Evolutionary conservation across 331 rosid species (phyloP), one percentile per base, ranked within the genome.

Genomic region (Malus hybrid): DNA sequence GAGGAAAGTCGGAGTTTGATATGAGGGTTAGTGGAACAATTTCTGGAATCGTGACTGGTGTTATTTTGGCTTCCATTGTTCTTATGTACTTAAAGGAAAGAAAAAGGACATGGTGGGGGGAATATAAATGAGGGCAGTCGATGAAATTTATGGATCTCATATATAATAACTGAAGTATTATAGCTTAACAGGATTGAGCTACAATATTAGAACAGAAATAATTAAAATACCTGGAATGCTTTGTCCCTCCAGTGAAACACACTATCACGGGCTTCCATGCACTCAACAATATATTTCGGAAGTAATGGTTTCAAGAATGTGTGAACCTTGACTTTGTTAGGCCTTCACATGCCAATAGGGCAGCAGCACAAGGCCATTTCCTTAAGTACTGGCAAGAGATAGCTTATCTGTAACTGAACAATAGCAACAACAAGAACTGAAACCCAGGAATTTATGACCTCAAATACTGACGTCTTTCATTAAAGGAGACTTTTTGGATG

Each of bases 261-360:
- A 72, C 94, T 89, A 8, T 90, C 94, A 7, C 94, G 85, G 65
- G 78, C 78, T 80, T 84, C 87, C 89, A 87, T 84, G 76, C 69
- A 69, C 22, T 83, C 77, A 50, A 75, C 72, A 80, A 91, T 67
- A 48, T 80, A 75, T 65, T 76, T 78, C 67, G 89, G 87, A 24
- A 91, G 86, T 22, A 74, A 76, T 33, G 88, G 78, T 81, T 80
- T 86, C n/a, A 82, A 91, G 76, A 84, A 84, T 69, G 88, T 60
- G 65, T 86, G 83, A 33, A 91, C 85, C 88, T 91, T 91, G 77
- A 87, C 88, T 80, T 89, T 67, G 83, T 85, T 73, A 89, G 79
- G 33, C 87, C 82, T 70, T 78, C 84, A 69, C 86, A 78, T 56
- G 86, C 79, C 75, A 81, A 69, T 6, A 52, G 4, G 57, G 57